Base-by-base conservation (phyloP, 495 filamentous ascomycete genomes). In the Talaromyces nanjingensis region DNA sequence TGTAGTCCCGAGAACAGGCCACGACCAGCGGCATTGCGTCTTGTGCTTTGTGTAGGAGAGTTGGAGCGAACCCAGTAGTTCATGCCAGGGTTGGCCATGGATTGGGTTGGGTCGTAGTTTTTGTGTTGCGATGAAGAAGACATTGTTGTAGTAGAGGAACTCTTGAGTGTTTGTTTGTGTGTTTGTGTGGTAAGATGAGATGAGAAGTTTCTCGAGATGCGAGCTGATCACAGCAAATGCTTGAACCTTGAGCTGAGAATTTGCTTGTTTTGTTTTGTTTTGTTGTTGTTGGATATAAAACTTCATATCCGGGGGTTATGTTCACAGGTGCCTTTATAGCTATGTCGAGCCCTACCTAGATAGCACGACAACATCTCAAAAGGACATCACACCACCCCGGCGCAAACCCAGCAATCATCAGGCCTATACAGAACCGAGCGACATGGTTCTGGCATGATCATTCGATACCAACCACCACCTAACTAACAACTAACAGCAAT, bases 1-100 rank as follows among this genome's bases (percentile, higher is more conserved):
- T 80, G 77, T 5, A 80, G 69, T 6, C 77, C 77, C 45, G 77
- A 76, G 65, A 80, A 80, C 56, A 80, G 74, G 27, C 77, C 77
- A 14, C 77, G 72, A 57, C 77, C 77, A 16, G 70, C 60, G 7
- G 60, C 60, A 16, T 53, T 62, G 60, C 60, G 60, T 18, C 60
- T 47, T 5, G 45, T 62, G 60, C 60, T 49, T 22, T 62, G 60
- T 22, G 39, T 62, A 3, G 60, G 27, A 7, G 60, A 33, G 2
- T 24, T 62, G 7, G 42, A 29, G 24, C 60, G 60, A n/a, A 62
- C 47, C 60, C 60, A 62, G 60, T 62, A 49, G 60, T 62, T 62
- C 27, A 62, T 20, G 42, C 39, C 45, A 5, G 60, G 60, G 31
- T 62, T 62, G 60, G 25, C 25, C 60, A 62, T 62, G 24, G 60